phyloP scores from a whole-genome alignment of 306 rosid genomes.

The Fragaria nilgerrensis region DNA sequence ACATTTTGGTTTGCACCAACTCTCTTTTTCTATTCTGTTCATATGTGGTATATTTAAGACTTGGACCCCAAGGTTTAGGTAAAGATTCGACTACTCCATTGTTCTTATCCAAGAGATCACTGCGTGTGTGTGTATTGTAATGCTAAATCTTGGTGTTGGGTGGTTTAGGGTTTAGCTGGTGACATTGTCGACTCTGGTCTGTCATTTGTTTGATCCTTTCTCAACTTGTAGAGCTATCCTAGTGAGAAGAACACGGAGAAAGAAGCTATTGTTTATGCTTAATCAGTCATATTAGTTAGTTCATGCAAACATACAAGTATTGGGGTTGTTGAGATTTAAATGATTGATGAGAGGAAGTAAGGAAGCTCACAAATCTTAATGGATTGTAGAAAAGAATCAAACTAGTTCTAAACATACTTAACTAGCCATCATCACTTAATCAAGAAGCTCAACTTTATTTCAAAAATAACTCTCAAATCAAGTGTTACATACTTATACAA shows the following conservation, averaged over 20 bases:
- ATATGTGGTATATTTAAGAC: not conserved
- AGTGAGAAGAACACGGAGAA: not conserved
- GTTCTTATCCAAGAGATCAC: not conserved
- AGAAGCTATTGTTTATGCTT: not conserved
- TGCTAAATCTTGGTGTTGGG: not conserved
- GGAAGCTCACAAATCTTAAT: not conserved
- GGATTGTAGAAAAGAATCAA: not conserved
- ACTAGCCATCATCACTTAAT: not conserved
- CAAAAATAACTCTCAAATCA: not conserved
- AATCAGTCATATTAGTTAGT: not conserved
- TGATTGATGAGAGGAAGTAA: not conserved
- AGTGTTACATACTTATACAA: no score
- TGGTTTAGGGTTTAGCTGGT: not conserved
- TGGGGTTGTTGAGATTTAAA: not conserved
- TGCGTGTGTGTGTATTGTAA: not conserved
- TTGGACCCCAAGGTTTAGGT: slow-evolving; percentile 14
- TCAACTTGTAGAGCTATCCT: not conserved
- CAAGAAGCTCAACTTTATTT: no score
- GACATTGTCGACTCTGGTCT: not conserved
- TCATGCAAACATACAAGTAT: not conserved
- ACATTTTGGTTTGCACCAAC: slow-evolving; percentile 14
- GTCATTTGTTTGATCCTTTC: not conserved
- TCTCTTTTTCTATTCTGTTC: not conserved
- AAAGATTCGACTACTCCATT: not conserved
- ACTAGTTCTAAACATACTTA: not conserved